Percentiles rank a stretch among this genome's conserved stretches.
phyloP scores from a whole-genome alignment of 2,329 filamentous ascomycete species.

The Diaporthe humulicola region DNA sequence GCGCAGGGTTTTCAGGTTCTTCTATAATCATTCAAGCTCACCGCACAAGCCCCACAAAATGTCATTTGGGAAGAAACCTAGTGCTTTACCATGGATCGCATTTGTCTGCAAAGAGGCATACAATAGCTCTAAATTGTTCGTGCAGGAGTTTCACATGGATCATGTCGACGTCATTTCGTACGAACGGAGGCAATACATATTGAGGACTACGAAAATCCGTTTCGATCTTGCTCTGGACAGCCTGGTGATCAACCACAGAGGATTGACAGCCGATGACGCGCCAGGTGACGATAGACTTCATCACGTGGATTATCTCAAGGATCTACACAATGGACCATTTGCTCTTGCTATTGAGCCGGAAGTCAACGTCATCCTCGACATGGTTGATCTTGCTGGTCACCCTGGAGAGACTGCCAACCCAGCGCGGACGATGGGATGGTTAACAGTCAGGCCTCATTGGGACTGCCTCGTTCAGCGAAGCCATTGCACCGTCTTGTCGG shows the following conservation, averaged over 20 bases:
- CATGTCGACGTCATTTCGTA: background rate
- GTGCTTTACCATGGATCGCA: background rate
- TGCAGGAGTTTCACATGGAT: background rate
- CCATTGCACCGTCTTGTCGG: background rate
- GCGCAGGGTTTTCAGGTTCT: background rate
- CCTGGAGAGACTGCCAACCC: background rate
- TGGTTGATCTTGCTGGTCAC: background rate
- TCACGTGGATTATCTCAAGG: background rate
- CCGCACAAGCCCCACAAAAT: background rate
- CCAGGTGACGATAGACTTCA: no score
- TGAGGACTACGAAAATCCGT: background rate
- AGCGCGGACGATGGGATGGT: background rate
- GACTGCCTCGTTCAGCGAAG: background rate
- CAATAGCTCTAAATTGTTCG: background rate
- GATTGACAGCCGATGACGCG: background rate
- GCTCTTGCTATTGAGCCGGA: background rate
- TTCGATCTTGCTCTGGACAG: background rate
- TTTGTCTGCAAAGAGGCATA: background rate
- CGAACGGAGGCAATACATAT: no score
- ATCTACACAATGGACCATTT: background rate
- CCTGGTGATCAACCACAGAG: background rate
- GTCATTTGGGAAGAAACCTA: background rate
- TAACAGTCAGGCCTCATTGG: background rate
- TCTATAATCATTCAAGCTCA: background rate
- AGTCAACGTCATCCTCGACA: background rate